Conservation (phyloP, 2,329 filamentous ascomycete genomes). For the Fusarium concolor region DNA sequence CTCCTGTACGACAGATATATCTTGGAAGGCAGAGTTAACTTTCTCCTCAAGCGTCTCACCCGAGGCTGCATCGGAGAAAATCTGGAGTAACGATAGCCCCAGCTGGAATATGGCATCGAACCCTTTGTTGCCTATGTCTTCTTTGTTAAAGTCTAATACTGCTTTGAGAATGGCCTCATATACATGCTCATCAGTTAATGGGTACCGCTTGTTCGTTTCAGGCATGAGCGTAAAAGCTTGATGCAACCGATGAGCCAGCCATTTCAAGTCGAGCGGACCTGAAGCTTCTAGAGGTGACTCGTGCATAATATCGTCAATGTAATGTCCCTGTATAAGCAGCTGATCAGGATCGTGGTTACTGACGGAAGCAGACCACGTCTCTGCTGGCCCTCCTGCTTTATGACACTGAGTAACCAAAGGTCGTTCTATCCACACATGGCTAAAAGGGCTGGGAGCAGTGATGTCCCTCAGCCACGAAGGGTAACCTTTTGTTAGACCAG, state of each 20-base stretch:
- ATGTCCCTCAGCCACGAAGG: constrained; percentile 18
- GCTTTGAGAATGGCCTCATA: not conserved
- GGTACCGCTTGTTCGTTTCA: not conserved
- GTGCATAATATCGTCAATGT: not conserved
- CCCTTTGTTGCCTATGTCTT: not conserved
- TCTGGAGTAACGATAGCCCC: rapidly evolving
- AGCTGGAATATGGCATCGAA: not conserved
- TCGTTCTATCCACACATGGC: not conserved
- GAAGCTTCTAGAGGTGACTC: not conserved
- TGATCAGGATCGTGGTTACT: not conserved
- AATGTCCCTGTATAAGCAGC: not conserved
- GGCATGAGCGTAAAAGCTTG: not conserved
- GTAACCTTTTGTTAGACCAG: not conserved
- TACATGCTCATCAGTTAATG: not conserved
- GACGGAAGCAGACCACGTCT: not conserved
- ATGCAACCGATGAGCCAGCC: rapidly evolving
- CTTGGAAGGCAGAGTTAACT: rapidly evolving
- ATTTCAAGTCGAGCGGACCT: rapidly evolving
- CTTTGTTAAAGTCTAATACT: not conserved
- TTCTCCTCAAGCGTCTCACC: rapidly evolving
- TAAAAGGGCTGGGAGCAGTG: not conserved
- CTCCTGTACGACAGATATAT: rapidly evolving
- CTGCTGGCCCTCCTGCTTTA: not conserved
- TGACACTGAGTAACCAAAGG: not conserved
- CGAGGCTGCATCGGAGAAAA: rapidly evolving